phyloP scores from a whole-genome alignment of 371 early-diverging fungal genomes.

The Chytridiales sp. region DNA sequence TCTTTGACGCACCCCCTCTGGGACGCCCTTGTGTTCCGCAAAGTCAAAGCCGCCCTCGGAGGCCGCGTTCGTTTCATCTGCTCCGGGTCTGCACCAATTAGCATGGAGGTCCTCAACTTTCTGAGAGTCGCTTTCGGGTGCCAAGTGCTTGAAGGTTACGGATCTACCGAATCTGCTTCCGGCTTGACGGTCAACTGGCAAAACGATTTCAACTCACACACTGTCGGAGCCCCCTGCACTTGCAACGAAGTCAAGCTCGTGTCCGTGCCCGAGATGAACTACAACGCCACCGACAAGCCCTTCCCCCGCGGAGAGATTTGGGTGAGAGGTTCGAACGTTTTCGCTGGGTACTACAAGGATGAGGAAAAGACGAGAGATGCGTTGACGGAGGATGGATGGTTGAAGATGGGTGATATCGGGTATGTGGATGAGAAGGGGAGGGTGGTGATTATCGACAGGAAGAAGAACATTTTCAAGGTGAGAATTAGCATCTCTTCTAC shows the following conservation, averaged over 20 bases:
- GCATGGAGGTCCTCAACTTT: conserved; percentile 78
- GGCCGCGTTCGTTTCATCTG: conserved; percentile 71
- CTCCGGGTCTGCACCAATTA: conserved; percentile 83
- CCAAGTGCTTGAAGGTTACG: conserved; percentile 76
- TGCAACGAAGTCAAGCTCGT: conserved; percentile 67
- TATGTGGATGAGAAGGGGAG: conserved; percentile 51
- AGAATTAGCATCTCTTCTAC: conserved; percentile 59
- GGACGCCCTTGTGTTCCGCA: conserved; percentile 87
- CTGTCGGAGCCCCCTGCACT: conserved; percentile 9
- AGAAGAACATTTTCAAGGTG: conserved; percentile 69
- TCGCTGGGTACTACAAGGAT: conserved; percentile 43
- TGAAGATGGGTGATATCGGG: conserved; percentile 86
- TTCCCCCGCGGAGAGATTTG: conserved; percentile 92
- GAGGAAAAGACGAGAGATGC: conserved; percentile 38
- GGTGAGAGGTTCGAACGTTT: conserved; percentile 66
- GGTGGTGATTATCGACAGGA: conserved; percentile 58
- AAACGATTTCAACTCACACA: conserved; percentile 5
- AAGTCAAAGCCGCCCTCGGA: conserved; percentile 78
- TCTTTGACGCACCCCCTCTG: conserved; percentile 68
- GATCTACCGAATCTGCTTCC: conserved; percentile 40
- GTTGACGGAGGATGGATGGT: conserved; percentile 74
- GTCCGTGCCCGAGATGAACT: conserved; percentile 88
- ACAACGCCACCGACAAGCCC: conserved; percentile 77
- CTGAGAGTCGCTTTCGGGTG: conserved; percentile 72
- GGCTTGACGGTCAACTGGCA: conserved; percentile 1